Evolutionary conservation across 2,329 filamentous ascomycete species (phyloP).

Genomic region (Keithomyces neogunnii): DNA sequence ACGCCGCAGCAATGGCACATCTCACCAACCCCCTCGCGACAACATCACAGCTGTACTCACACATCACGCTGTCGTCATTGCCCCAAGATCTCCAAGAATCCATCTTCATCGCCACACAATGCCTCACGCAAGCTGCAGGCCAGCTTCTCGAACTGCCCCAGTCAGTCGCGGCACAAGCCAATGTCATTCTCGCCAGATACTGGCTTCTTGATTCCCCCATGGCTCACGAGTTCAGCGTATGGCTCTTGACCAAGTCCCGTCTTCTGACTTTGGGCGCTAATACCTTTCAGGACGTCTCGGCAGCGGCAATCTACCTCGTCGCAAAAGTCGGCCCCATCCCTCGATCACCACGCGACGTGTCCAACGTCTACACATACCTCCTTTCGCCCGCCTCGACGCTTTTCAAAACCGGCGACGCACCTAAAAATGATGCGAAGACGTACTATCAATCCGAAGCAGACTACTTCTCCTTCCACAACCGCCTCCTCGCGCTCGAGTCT

Average conservation of each 20-base stretch:
- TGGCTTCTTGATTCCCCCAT: slow-evolving; percentile 56
- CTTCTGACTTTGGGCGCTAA: background rate
- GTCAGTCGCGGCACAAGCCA: slow-evolving; percentile 76
- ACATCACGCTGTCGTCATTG: slow-evolving; percentile 46
- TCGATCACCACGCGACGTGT: slow-evolving; percentile 67
- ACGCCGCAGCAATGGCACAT: slow-evolving; percentile 39
- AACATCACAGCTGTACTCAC: slow-evolving; percentile 56
- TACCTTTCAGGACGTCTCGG: slow-evolving; percentile 61
- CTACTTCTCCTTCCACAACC: slow-evolving; percentile 56
- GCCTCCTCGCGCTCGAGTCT: slow-evolving; percentile 66
- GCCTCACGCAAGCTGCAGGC: slow-evolving; percentile 69
- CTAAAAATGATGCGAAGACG: slow-evolving; percentile 34
- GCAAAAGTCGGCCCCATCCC: slow-evolving; percentile 75
- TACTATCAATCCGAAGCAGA: slow-evolving; percentile 67
- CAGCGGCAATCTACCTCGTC: slow-evolving; percentile 70
- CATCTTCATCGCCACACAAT: slow-evolving; percentile 62
- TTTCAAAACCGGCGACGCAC: slow-evolving; percentile 30
- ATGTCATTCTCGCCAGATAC: slow-evolving; percentile 73
- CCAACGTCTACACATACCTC: slow-evolving; percentile 81
- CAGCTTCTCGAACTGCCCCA: slow-evolving; percentile 78
- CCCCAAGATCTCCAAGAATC: slow-evolving; percentile 63
- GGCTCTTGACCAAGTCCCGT: slow-evolving; percentile 8
- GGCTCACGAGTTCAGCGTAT: slow-evolving; percentile 48
- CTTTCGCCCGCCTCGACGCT: slow-evolving; percentile 52
- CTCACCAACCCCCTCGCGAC: slow-evolving; percentile 67